Base-by-base conservation (phyloP, 1,139 yeast genomes). In the Pneumocystis sp. region DNA sequence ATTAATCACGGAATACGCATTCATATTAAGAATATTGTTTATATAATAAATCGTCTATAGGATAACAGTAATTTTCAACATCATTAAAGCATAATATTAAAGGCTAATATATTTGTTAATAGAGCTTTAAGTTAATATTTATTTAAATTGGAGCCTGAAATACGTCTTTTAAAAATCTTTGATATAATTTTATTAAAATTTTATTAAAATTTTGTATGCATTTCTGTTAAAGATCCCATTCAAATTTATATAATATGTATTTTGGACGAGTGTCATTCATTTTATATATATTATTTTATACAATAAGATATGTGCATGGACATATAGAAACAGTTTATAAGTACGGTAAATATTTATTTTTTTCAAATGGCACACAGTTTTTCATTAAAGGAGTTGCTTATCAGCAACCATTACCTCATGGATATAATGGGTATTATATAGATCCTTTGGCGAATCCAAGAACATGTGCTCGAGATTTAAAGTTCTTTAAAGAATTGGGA, bases 391-490 rank as follows among this genome's bases (percentile, higher is more conserved):
- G 96, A 25, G 80, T 83, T 12, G 96, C 89, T 73, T 89, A 89
- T 73, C 96, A 89, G 73, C 96, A 96, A 0, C 95, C 95, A 34
- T 96, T 96, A 0, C 84, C 95, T 0, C 85, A 96, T 0, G 86
- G 83, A 0, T 73, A 78, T 17, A 81, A 82, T 59, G 69, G 72
- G 34, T 37, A 64, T 4, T 63, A 63, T 56, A 60, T 57, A 39
- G 96, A 90, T 72, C 96, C 96, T 0, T 79, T 91, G 60, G 86
- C 95, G 0, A 86, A 89, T 71, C 82, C 85, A 12, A 76, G 78
- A 35, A 73, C 76, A 40, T 89, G 96, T 76, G 84, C 88, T 3
- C 80, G 96, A 68, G 96, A 89, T 73, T 83, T 87, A 44, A 78
- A 80, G 44, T 76, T 88, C 62, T 85, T 89, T 74, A 91, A 86